Conservation (phyloP, 2,329 filamentous ascomycete genomes). For the Aspergillus pseudoterreus region DNA sequence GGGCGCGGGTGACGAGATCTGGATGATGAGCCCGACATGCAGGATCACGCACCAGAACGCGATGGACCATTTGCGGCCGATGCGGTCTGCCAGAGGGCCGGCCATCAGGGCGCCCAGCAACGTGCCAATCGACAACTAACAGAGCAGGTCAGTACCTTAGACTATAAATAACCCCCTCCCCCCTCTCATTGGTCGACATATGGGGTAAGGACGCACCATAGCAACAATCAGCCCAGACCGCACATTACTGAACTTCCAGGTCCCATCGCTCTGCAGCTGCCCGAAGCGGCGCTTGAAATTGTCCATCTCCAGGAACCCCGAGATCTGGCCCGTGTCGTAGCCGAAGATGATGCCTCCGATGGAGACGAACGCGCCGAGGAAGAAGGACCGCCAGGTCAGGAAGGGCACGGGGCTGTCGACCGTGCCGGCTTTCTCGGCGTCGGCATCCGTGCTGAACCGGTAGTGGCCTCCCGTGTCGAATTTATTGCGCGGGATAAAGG, state of each 20-base stretch:
- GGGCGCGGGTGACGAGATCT: slow-evolving; percentile 35
- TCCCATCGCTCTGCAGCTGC: slow-evolving; percentile 22
- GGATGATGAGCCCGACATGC: slow-evolving; percentile 39
- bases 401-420: slow-evolving; percentile 29
- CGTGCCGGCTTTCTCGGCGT: slow-evolving; percentile 17
- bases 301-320: slow-evolving; percentile 39
- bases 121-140: slow-evolving; percentile 22
- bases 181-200: no score
- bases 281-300: slow-evolving; percentile 38
- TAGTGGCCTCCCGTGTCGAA: slow-evolving; percentile 2
- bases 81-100: slow-evolving; percentile 41
- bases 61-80: slow-evolving; percentile 42
- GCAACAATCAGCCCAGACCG: slow-evolving; percentile 41
- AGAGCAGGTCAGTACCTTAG: neutral
- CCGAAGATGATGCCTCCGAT: slow-evolving; percentile 43
- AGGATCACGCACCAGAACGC: slow-evolving; percentile 37
- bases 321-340: slow-evolving; percentile 44
- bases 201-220: slow-evolving; percentile 25
- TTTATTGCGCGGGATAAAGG: slow-evolving; percentile 5
- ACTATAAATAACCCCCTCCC: no score
- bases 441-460: slow-evolving; percentile 1
- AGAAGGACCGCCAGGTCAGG: slow-evolving; percentile 35
- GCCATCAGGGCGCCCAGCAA: slow-evolving; percentile 41
- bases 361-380: slow-evolving; percentile 41
- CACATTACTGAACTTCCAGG: slow-evolving; percentile 33